Conservation (phyloP, 169 alveolate species). For the Amoebophrya sp. region DNA sequence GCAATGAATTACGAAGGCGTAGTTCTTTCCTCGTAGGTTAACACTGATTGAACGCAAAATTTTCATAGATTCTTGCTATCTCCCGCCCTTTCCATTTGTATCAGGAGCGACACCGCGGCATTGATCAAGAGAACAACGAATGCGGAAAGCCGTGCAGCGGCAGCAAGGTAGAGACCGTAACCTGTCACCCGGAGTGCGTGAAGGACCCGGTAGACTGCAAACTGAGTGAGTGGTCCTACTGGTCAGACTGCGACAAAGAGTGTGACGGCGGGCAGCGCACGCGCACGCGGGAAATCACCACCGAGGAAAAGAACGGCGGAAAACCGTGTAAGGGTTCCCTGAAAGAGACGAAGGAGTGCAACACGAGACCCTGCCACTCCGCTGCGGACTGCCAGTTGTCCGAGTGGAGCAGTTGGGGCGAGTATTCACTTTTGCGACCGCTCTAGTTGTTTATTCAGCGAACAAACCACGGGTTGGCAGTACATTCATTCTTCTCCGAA, state of each 20-base stretch:
- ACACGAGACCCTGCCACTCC: not conserved
- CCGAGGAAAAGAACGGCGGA: not conserved
- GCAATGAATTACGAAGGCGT: no score
- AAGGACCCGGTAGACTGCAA: not conserved
- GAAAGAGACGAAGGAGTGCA: not conserved
- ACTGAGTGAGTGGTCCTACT: not conserved
- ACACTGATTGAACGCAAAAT: no score
- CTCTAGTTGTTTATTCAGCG: no score
- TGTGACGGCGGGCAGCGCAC: not conserved
- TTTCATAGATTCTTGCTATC: no score
- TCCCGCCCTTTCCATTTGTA: no score
- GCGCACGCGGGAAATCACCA: not conserved
- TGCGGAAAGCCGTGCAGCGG: constrained; percentile 6
- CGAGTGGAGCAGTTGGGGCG: not conserved
- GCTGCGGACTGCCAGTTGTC: not conserved
- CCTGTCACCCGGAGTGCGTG: not conserved
- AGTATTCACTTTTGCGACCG: no score
- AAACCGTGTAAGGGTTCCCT: not conserved
- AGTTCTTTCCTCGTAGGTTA: no score
- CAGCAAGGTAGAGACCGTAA: not conserved
- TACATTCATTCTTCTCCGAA: no score
- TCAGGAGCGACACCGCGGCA: no score
- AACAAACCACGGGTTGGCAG: no score
- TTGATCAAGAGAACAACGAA: no score
- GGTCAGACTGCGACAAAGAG: not conserved